Evolutionary conservation across 1,284 basidiomycete species (phyloP).

Genomic region (Cryptococcus sp.): DNA sequence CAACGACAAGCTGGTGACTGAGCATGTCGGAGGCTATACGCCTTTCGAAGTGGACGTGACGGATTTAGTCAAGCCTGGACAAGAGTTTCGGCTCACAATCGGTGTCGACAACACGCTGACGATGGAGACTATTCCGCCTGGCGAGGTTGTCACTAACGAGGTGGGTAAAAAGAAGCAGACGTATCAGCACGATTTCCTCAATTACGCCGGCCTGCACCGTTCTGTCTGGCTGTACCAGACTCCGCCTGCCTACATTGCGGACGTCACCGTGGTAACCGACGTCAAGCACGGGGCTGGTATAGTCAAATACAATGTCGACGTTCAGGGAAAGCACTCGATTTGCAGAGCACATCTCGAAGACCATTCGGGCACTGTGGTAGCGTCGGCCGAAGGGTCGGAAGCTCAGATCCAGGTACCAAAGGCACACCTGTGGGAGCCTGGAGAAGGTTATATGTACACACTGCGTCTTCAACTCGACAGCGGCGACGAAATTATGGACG

Average conservation of each 20-base stretch:
- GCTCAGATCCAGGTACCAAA: slow-evolving; percentile 19
- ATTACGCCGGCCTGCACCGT: slow-evolving; percentile 30
- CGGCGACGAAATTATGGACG: slow-evolving; percentile 15
- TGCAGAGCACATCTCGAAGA: slow-evolving; percentile 20
- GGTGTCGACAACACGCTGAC: slow-evolving; percentile 31
- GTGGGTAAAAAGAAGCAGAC: slow-evolving; percentile 21
- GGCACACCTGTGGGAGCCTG: slow-evolving; percentile 29
- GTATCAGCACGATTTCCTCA: slow-evolving; percentile 36
- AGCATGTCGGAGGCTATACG: slow-evolving; percentile 29
- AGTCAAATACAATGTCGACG: slow-evolving; percentile 20
- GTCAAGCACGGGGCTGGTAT: slow-evolving; percentile 15
- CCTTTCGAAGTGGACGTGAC: slow-evolving; percentile 33
- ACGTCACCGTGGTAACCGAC: slow-evolving; percentile 28
- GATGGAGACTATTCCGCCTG: slow-evolving; percentile 29
- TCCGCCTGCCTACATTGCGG: slow-evolving; percentile 18
- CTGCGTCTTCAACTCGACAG: slow-evolving; percentile 16
- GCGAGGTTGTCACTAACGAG: slow-evolving; percentile 12
- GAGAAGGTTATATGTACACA: slow-evolving; percentile 26
- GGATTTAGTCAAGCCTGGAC: slow-evolving; percentile 15
- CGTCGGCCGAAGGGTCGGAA: neutral
- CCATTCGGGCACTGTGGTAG: slow-evolving; percentile 9
- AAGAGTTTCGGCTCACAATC: slow-evolving; percentile 23
- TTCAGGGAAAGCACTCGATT: slow-evolving; percentile 3
- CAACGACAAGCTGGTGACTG: slow-evolving; percentile 20
- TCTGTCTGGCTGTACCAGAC: slow-evolving; percentile 23